These are phyloP conservation scores for Pseudopyrenochaeta lycopersici DNA, from an alignment of 2,329 filamentous ascomycete genomes.

Conservation along the genomic window DNA sequence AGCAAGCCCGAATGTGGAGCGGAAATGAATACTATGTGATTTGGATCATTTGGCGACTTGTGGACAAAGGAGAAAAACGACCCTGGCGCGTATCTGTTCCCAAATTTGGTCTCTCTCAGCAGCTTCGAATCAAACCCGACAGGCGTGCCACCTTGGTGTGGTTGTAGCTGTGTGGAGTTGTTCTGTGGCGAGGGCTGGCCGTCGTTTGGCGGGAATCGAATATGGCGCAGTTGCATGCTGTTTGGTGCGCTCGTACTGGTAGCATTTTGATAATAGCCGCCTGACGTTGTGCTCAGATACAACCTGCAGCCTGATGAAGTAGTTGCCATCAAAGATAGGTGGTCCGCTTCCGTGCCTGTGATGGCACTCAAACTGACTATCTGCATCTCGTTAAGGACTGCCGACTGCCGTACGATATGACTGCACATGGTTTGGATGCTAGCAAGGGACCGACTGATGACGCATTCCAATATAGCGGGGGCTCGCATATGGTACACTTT, in stretches of 20 bases:
- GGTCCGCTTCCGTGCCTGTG: slow-evolving; percentile 77
- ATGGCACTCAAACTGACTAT: slow-evolving; percentile 91
- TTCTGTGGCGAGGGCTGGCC: slow-evolving; percentile 26
- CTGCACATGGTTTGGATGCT: slow-evolving; percentile 75
- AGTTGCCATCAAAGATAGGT: slow-evolving; percentile 87
- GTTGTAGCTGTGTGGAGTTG: slow-evolving; percentile 39
- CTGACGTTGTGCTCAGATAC: slow-evolving; percentile 88
- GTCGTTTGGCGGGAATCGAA: slow-evolving; percentile 83
- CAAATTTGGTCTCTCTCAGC: slow-evolving; percentile 56
- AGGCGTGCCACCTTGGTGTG: slow-evolving; percentile 36
- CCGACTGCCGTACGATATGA: slow-evolving; percentile 79
- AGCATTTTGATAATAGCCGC: slow-evolving; percentile 59
- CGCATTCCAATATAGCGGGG: slow-evolving; percentile 60
- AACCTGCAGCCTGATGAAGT: slow-evolving; percentile 91
- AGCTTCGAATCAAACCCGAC: slow-evolving; percentile 39
- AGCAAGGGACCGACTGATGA: slow-evolving; percentile 63
- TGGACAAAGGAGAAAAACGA: slow-evolving; percentile 88
- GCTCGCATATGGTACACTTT: slow-evolving; percentile 87
- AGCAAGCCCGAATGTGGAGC: slow-evolving; percentile 90
- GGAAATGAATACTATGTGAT: slow-evolving; percentile 80
- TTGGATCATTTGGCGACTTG: slow-evolving; percentile 66
- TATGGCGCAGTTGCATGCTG: slow-evolving; percentile 97
- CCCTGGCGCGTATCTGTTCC: slow-evolving; percentile 77
- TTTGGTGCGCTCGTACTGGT: slow-evolving; percentile 76
- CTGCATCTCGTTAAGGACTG: slow-evolving; percentile 71